phyloP scores from a whole-genome alignment of 768 basidiomycete species.

The Trametes maxima region DNA sequence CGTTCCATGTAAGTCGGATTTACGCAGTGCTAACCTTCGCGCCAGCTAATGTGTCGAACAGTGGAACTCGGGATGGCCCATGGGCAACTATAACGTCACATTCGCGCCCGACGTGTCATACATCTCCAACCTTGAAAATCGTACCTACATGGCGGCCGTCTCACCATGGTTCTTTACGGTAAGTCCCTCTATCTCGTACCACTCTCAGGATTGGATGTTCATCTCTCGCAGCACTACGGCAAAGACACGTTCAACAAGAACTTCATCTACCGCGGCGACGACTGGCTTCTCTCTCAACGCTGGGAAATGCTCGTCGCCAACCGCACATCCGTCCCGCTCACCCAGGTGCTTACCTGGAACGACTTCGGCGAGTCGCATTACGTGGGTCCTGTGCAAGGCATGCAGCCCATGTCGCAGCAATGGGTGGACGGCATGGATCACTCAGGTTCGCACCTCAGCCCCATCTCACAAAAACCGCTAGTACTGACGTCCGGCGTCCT shows the following conservation, averaged over 20 bases:
- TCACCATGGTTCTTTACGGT: constrained; percentile 79
- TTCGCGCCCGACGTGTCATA: constrained; percentile 28
- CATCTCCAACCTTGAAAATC: constrained; percentile 27
- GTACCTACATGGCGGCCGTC: constrained; percentile 53
- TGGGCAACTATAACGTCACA: constrained; percentile 30
- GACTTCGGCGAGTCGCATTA: constrained; percentile 68
- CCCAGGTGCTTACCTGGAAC: constrained; percentile 65
- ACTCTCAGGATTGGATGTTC: not conserved
- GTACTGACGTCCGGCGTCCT: not conserved
- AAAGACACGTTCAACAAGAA: constrained; percentile 73
- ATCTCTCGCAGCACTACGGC: constrained; percentile 53
- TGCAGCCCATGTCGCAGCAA: constrained; percentile 41
- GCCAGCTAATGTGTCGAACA: constrained; percentile 26
- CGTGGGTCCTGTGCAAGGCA: constrained; percentile 49
- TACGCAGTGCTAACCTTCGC: too few relatives aligned
- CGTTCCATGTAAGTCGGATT: constrained; percentile 13
- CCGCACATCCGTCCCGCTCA: constrained; percentile 61
- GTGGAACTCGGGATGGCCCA: constrained; percentile 87
- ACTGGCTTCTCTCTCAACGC: constrained; percentile 64
- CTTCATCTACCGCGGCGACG: constrained; percentile 67
- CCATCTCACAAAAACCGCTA: not conserved
- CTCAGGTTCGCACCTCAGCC: constrained; percentile 20
- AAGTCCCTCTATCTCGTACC: not conserved
- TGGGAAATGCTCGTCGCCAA: constrained; percentile 66
- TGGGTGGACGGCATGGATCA: constrained; percentile 48